Conservation (phyloP, 1,284 basidiomycete species). For the Thelephora terrestris region DNA sequence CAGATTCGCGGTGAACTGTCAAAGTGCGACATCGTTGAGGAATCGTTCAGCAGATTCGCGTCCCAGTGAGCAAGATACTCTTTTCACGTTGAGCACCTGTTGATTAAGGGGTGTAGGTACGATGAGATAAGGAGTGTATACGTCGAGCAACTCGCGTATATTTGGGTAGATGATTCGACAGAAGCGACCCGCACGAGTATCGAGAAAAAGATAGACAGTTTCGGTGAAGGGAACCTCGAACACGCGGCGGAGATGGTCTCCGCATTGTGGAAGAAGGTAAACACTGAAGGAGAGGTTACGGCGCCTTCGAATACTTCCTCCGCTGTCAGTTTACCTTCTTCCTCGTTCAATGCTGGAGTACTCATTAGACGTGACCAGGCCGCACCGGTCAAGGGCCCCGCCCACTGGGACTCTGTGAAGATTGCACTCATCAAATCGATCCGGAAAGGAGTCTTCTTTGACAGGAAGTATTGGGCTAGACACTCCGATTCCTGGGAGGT, state of each 20-base stretch:
- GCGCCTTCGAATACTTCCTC: too few species aligned
- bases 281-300: too few species aligned
- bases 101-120: neutral
- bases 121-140: neutral
- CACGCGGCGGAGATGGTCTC: neutral
- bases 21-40: conserved; percentile 10
- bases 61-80: neutral
- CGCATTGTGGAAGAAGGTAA: neutral
- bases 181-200: neutral
- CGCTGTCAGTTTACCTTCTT: too few species aligned
- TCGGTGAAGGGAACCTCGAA: neutral
- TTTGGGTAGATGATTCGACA: neutral
- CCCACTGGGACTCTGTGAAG: too few species aligned
- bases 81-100: neutral
- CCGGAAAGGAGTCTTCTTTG: too few species aligned
- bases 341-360: too few species aligned
- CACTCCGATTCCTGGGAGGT: too few species aligned
- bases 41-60: conserved; percentile 10
- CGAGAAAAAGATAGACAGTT: neutral
- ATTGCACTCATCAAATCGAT: too few species aligned
- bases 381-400: too few species aligned
- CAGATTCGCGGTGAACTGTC: conserved; percentile 8
- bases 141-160: neutral
- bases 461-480: too few species aligned
- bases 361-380: too few species aligned